Conservation (phyloP, 306 rosid species). For the Casuarina equisetifolia region DNA sequence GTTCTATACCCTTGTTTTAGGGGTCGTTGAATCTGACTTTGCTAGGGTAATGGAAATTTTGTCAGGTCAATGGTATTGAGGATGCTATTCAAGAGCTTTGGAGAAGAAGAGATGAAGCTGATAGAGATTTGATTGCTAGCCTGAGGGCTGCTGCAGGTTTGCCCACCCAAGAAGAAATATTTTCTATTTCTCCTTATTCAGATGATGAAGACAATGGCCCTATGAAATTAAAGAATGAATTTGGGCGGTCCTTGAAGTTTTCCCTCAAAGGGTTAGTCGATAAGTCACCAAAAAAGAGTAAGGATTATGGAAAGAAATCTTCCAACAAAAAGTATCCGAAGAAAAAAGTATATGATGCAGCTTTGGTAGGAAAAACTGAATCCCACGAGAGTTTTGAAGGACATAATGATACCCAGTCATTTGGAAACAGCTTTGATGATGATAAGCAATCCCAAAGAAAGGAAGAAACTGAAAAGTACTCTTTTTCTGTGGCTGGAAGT, state of each 20-base stretch:
- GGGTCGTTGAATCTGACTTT: conserved; percentile 5
- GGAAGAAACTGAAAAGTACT: conserved; percentile 55
- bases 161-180: conserved; percentile 92
- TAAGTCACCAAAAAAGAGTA: conserved; percentile 68
- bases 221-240: conserved; percentile 63
- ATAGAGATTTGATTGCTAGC: conserved; percentile 69
- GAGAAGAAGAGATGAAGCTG: conserved; percentile 84
- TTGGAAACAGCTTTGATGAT: conserved; percentile 55
- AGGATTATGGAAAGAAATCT: conserved; percentile 71
- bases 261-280: conserved; percentile 73
- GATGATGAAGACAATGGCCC: conserved; percentile 86
- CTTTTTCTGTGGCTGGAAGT: conserved; percentile 74
- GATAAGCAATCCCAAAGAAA: conserved; percentile 52
- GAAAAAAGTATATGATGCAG: conserved; percentile 57
- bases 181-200: conserved; percentile 85
- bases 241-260: conserved; percentile 71
- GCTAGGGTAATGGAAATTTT: conserved; percentile 21
- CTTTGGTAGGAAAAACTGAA: conserved; percentile 42
- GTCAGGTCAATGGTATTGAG: conserved; percentile 81
- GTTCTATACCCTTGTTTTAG: not conserved
- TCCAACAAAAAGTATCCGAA: conserved; percentile 56
- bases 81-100: conserved; percentile 98
- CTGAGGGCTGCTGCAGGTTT: conserved; percentile 95
- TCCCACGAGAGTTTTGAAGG: conserved; percentile 54
- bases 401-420: conserved; percentile 52